These are phyloP conservation scores for Aspergillus aculeatus DNA, from an alignment of 2,329 filamentous ascomycete genomes.

Conservation along the genomic window DNA sequence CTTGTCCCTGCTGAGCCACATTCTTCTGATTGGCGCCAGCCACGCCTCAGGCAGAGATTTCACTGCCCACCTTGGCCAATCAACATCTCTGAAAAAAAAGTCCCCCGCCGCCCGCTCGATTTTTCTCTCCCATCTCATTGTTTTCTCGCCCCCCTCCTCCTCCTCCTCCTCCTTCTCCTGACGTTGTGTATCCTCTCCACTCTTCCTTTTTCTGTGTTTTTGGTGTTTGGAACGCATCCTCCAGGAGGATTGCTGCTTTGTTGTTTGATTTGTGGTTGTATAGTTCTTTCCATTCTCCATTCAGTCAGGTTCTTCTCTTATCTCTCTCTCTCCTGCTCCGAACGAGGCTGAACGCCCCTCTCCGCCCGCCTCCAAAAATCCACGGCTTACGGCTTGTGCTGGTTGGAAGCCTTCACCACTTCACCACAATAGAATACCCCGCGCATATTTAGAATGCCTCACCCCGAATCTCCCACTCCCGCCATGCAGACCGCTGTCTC, in stretches of 20 bases:
- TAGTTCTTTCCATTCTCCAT: neutral
- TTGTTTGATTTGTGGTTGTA: constrained; percentile 1
- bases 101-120: constrained; percentile 10
- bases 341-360: neutral
- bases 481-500: constrained; percentile 49
- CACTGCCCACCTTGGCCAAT: constrained; percentile 6
- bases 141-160: constrained; percentile 5
- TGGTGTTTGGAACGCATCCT: constrained; percentile 4
- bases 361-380: neutral
- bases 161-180: constrained; percentile 2
- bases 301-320: neutral
- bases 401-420: neutral
- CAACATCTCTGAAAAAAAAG: constrained; percentile 4
- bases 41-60: constrained; percentile 24
- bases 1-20: neutral
- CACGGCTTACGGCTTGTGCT: neutral
- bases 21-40: neutral
- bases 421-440: neutral
- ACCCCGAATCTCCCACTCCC: constrained; percentile 41
- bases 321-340: neutral
- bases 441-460: constrained; percentile 45
- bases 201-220: constrained; percentile 10
- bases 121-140: constrained; percentile 9
- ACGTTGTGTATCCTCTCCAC: constrained; percentile 7
- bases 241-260: constrained; percentile 5